Conservation (phyloP, 345 rosid species). For the Pugionium cornutum region DNA sequence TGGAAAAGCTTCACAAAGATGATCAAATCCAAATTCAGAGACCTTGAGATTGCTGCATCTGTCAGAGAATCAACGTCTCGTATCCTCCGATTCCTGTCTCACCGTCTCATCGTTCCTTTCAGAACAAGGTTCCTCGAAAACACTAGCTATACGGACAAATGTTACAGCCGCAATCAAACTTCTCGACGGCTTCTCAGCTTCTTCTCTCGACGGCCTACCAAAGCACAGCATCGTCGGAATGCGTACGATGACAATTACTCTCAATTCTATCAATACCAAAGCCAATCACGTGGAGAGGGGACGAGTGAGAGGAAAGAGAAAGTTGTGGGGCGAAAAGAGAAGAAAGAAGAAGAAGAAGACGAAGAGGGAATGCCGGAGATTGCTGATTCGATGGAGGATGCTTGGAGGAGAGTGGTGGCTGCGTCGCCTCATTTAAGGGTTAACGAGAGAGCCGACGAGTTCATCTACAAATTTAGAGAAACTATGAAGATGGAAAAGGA, state of each 20-base stretch:
- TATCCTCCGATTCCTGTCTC: conserved; percentile 49
- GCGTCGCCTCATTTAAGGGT: conserved; percentile 75
- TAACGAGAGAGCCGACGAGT: conserved; percentile 86
- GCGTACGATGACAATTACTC: conserved; percentile 34
- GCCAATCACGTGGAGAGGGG: conserved; percentile 28
- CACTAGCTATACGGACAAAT: conserved; percentile 26
- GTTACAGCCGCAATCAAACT: conserved; percentile 24
- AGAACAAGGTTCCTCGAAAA: conserved; percentile 46
- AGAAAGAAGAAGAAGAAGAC: conserved; percentile 29
- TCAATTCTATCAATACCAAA: conserved; percentile 36
- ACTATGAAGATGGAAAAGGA: conserved; percentile 69
- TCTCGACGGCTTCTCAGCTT: conserved; percentile 37
- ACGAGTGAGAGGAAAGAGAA: conserved; percentile 24
- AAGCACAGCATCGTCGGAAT: conserved; percentile 25
- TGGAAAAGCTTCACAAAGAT: conserved; percentile 54
- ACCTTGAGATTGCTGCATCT: conserved; percentile 44
- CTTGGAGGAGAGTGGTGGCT: conserved; percentile 76
- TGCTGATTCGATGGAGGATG: conserved; percentile 63
- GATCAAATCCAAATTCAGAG: conserved; percentile 52
- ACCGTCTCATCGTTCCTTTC: conserved; percentile 50
- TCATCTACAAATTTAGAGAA: conserved; percentile 61
- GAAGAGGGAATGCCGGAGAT: conserved; percentile 39
- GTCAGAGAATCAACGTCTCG: conserved; percentile 48
- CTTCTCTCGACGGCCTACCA: conserved; percentile 30
- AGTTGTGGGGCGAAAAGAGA: conserved; percentile 25